These are phyloP conservation scores for Xylaria palmicola DNA, from an alignment of 495 filamentous ascomycete species.

Conservation along the genomic window DNA sequence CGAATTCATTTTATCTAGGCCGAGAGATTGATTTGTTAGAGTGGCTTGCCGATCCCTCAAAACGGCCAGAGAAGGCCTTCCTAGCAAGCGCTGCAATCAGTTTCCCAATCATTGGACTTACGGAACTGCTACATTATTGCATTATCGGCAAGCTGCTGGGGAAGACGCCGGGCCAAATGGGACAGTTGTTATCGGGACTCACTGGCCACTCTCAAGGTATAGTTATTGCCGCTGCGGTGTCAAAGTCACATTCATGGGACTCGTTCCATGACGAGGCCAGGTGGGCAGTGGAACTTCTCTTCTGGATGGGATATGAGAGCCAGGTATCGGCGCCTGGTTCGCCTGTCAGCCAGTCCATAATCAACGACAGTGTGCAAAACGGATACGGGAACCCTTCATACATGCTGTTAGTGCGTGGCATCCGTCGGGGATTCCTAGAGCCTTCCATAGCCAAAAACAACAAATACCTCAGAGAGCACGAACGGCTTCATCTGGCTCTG, in stretches of 20 bases:
- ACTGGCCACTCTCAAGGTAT: conserved; percentile 90
- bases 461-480: conserved; percentile 72
- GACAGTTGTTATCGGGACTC: conserved; percentile 68
- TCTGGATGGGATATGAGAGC: conserved; percentile 88
- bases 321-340: conserved; percentile 87
- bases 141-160: conserved; percentile 83
- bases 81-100: conserved; percentile 64
- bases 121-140: conserved; percentile 79
- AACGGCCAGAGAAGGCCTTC: conserved; percentile 79
- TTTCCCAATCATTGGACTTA: conserved; percentile 81
- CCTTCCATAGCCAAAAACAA: conserved; percentile 83
- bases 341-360: conserved; percentile 71
- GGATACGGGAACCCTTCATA: conserved; percentile 82
- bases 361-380: conserved; percentile 80
- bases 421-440: conserved; percentile 67
- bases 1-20: conserved; percentile 71
- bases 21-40: conserved; percentile 79
- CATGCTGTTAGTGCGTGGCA: conserved; percentile 83
- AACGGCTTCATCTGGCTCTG: conserved; percentile 79
- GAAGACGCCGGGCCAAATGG: conserved; percentile 70
- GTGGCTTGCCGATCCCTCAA: conserved; percentile 73
- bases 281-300: conserved; percentile 74
- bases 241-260: conserved; percentile 74
- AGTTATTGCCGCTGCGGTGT: conserved; percentile 79
- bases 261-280: conserved; percentile 68